phyloP scores from a whole-genome alignment of 495 filamentous ascomycete genomes.

The Barbatosphaeria neglecta region DNA sequence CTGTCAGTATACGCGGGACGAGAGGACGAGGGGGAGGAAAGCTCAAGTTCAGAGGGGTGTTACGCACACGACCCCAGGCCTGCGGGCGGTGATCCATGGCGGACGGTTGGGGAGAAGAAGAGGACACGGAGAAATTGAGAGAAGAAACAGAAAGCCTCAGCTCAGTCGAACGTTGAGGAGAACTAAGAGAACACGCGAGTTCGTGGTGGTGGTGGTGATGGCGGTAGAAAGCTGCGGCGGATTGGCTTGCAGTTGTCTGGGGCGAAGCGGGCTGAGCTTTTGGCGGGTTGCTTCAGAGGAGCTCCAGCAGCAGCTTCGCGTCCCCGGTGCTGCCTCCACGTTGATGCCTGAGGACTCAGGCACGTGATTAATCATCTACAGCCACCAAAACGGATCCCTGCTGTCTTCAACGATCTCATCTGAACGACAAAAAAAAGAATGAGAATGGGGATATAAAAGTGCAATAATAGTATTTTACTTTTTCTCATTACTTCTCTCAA shows the following conservation, averaged over 20 bases:
- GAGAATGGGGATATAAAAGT: no score
- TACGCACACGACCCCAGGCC: constrained; percentile 84
- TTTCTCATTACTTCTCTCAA: no score
- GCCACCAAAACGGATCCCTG: no score
- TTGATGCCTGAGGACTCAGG: constrained; percentile 7
- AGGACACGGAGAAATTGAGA: constrained; percentile 1
- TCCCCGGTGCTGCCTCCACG: constrained; percentile 23
- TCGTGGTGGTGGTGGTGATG: no score
- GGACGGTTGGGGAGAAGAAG: constrained; percentile 1
- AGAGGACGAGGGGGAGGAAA: constrained; percentile 7
- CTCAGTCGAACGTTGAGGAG: neutral
- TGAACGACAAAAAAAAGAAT: no score
- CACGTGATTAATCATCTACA: neutral
- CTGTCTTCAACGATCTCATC: no score
- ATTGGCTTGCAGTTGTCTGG: constrained; percentile 13
- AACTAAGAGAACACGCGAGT: no score
- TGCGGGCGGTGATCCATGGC: constrained; percentile 90
- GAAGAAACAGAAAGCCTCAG: neutral
- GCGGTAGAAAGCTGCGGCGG: neutral
- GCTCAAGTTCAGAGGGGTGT: no score
- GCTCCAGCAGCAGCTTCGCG: constrained; percentile 19
- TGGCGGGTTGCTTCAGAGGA: constrained; percentile 3
- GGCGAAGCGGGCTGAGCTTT: no score
- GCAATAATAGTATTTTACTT: no score
- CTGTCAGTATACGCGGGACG: no score